Percentiles rank a stretch among this genome's conserved stretches.
Conservation (phyloP, 2,329 filamentous ascomycete species). For the Trichoderma harzianum region DNA sequence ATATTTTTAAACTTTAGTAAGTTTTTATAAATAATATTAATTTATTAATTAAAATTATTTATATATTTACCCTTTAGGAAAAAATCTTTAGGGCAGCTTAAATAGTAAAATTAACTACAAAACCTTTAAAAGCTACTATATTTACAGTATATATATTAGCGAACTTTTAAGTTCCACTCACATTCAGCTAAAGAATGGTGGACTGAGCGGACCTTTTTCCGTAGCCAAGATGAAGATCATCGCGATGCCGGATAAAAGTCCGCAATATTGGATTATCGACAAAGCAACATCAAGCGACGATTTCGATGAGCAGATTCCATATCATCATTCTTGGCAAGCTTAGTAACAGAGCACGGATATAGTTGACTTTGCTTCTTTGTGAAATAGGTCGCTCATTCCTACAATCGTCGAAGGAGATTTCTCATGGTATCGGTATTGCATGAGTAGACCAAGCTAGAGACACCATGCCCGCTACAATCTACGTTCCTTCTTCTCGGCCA, state of each 20-base stretch:
- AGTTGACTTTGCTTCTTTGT: background rate
- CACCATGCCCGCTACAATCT: background rate
- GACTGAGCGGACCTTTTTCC: background rate
- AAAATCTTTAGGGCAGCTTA: no score
- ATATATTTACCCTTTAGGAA: no score
- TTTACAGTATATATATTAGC: no score
- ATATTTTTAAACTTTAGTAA: no score
- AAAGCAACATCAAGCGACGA: background rate
- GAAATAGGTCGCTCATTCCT: background rate
- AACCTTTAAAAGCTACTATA: no score
- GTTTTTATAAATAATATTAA: no score
- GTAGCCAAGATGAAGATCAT: background rate
- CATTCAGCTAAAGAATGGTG: background rate
- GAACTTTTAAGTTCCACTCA: conserved; percentile 13
- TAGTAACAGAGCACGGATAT: background rate
- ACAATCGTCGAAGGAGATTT: background rate
- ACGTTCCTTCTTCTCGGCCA: background rate
- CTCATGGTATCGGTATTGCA: no score
- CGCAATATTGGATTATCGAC: background rate
- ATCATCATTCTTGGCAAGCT: background rate
- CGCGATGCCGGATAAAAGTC: background rate
- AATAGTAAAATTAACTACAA: no score
- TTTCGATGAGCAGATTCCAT: background rate
- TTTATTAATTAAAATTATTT: no score
- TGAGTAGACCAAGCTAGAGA: background rate